Conservation (phyloP, 306 rosid genomes). For the Cicer cuneatum region DNA sequence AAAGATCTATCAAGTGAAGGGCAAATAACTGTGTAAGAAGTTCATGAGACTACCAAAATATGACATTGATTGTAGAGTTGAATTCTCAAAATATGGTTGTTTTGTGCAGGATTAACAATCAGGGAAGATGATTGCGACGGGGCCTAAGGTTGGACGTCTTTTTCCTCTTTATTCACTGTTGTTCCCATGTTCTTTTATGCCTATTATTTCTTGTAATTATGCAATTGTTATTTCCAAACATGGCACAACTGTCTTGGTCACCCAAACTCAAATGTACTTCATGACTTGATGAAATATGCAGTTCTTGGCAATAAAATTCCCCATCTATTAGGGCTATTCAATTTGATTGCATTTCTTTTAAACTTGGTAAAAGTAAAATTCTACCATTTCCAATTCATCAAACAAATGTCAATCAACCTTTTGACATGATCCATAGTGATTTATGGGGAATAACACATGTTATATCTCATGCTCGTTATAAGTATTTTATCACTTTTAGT, state of each 20-base stretch:
- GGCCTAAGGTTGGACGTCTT: not conserved
- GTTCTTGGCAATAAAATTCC: not conserved
- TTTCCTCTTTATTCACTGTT: not conserved
- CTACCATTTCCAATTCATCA: too few species aligned
- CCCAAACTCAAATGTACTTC: slow-evolving; percentile 7
- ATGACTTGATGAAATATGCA: not conserved
- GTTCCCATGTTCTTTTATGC: not conserved
- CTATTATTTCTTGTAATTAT: slow-evolving; percentile 10
- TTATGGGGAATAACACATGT: too few species aligned
- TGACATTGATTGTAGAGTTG: too few species aligned
- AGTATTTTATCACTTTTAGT: too few species aligned
- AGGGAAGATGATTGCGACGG: too few species aligned
- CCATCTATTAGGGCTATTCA: slow-evolving; percentile 4
- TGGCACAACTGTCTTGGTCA: slow-evolving; percentile 12
- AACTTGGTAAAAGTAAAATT: too few species aligned
- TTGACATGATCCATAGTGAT: too few species aligned
- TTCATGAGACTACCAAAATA: not conserved
- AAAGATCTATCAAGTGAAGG: not conserved
- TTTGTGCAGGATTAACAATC: too few species aligned
- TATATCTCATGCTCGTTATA: too few species aligned
- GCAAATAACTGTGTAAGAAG: not conserved
- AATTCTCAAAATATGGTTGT: too few species aligned
- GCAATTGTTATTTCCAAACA: not conserved
- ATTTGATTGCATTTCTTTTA: not conserved
- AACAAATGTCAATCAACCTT: too few species aligned